phyloP scores from a whole-genome alignment of 495 filamentous ascomycete species.

The Collariella sp. region DNA sequence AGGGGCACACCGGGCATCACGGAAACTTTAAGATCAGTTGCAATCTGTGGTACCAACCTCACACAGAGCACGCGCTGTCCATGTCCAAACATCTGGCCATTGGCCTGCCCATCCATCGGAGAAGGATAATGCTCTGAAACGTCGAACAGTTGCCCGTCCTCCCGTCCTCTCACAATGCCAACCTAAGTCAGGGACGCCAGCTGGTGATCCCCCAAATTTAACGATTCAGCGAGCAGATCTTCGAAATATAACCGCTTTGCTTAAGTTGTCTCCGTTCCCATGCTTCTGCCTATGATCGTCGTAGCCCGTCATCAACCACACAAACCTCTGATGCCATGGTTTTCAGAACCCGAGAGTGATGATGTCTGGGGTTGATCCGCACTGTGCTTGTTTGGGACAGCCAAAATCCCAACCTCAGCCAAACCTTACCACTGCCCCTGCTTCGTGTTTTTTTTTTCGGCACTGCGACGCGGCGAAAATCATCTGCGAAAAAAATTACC shows the following conservation, averaged over 20 bases:
- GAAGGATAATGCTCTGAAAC: too few species aligned
- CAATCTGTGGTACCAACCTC: neutral
- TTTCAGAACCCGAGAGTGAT: neutral
- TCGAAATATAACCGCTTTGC: too few species aligned
- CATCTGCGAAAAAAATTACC: neutral
- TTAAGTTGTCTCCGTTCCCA: too few species aligned
- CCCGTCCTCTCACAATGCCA: too few species aligned
- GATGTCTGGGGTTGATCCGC: too few species aligned
- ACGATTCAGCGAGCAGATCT: too few species aligned
- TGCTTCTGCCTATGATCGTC: too few species aligned
- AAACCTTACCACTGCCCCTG: neutral
- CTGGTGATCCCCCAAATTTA: too few species aligned
- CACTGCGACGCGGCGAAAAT: neutral
- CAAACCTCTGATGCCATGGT: neutral
- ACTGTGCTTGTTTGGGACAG: neutral
- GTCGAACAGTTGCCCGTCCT: too few species aligned
- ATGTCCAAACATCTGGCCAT: too few species aligned
- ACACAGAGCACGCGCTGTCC: neutral
- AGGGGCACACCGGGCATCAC: constrained; percentile 2
- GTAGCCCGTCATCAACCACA: neutral
- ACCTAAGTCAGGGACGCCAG: too few species aligned
- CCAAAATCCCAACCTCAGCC: neutral
- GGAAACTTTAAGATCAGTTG: neutral
- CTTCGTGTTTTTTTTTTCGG: neutral
- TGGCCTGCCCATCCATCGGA: too few species aligned